Percentiles rank a stretch among this genome's conserved stretches.
phyloP scores from a whole-genome alignment of 495 filamentous ascomycete species.

The Schizothecium vesticola region DNA sequence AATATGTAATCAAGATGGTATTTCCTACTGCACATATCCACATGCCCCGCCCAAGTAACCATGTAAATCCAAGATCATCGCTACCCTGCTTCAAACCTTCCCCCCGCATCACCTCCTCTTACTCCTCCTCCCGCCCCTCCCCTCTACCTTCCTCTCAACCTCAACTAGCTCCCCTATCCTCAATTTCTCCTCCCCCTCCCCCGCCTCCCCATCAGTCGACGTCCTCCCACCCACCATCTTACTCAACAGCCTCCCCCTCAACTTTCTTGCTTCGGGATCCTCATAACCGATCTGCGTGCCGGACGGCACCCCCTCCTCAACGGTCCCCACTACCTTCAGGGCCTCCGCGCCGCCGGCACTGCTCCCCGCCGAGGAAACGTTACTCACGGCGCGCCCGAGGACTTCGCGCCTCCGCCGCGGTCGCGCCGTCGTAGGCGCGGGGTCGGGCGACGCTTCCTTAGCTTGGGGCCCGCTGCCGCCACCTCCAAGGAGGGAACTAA shows the following conservation, averaged over 20 bases:
- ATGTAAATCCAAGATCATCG: neutral
- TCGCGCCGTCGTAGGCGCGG: neutral
- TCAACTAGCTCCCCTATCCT: constrained; percentile 27
- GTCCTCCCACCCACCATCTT: constrained; percentile 15
- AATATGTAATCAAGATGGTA: neutral
- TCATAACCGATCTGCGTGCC: constrained; percentile 45
- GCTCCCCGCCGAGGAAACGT: constrained; percentile 39
- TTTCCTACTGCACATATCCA: neutral
- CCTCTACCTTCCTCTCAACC: constrained; percentile 3
- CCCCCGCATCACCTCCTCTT: neutral
- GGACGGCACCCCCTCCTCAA: constrained; percentile 26
- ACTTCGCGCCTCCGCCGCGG: constrained; percentile 38
- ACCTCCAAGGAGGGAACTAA: constrained; percentile 18
- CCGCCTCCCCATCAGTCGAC: neutral
- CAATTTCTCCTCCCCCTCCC: constrained; percentile 20
- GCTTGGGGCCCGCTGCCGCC: neutral
- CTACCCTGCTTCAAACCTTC: too few species aligned
- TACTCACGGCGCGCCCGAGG: constrained; percentile 47
- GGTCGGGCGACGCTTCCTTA: neutral
- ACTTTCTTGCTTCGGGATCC: constrained; percentile 34
- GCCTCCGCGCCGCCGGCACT: constrained; percentile 7
- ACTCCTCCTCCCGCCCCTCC: neutral
- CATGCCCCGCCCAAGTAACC: neutral
- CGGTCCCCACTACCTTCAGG: neutral
- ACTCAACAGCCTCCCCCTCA: constrained; percentile 17